Evolutionary conservation across 2,329 filamentous ascomycete genomes (phyloP), one percentile per base, ranked within the genome.

Genomic region (Colletotrichum sidae): DNA sequence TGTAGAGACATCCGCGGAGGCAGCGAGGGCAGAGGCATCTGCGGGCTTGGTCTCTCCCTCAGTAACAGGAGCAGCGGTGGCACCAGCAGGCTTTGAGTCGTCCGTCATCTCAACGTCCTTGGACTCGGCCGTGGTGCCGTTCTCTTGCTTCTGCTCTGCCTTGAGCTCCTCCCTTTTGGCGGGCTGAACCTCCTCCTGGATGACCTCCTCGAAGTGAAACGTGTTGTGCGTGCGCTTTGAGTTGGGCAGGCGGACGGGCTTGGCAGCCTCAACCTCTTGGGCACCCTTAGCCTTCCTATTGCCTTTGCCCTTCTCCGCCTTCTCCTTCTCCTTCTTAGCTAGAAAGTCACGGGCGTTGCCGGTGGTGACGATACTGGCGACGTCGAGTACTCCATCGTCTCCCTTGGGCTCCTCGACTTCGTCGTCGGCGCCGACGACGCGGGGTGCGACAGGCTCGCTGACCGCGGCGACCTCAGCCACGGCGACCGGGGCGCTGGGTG

Each of bases 331-430:
- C 75, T 92, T 93, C 78, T 92, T 92, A 9, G 92, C 92, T 6
- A 96, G 80, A 71, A 94, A 95, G 72, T 96, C 92, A 70, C 89
- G 88, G 70, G 93, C 93, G 76, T 93, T 92, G 38, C 92, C 92
- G 70, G 89, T 91, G 1, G 91, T 91, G 41, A 96, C 92, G 69
- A 96, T 94, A 69, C 86, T 91, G n/a, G 92, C 93, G 51, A 96
- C 92, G 70, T 96, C 92, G 3, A 96, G 81, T 8, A 94, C 91
- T 33, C 92, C 92, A 2, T 89, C 86, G 2, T 84, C 81, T 2
- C 79, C 78, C 46, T 4, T 77, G 76, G n/a, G 76, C 75, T 74
- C 77, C 9, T 76, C 76, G 12, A 79, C 79, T 8, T 79, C 81
- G 6, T 71, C 71, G 4, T 65, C 65, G 4, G 71, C 67, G 25